Base-by-base conservation (phyloP, 148 eudicot genomes). In the Fagopyrum homotropicum region DNA sequence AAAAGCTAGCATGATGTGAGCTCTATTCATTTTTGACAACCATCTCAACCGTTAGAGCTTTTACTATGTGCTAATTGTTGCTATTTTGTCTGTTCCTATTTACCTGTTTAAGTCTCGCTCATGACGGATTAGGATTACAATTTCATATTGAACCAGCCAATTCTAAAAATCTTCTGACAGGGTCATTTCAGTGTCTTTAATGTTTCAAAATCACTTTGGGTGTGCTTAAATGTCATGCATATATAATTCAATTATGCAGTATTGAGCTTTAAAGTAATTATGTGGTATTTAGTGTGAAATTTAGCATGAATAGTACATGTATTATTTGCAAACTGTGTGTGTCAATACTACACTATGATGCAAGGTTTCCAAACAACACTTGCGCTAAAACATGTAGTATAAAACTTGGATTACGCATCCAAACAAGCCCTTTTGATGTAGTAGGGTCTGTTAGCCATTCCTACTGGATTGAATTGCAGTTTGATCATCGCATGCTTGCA, bases 401-500 rank as follows among this genome's bases (percentile, higher is more conserved):
- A 35, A 35, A 35, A 35, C 40, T 35, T 35, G 40, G 0, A 35
- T 35, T 35, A 2, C 1, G 0, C 40, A 35, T 35, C 40, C 40
- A 35, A 35, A 35, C 40, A 35, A 35, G 40, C 40, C 40, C 1
- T 35, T 35, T 35, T 19, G 29, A 1, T 57, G 17, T 19, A 19
- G 63, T 19, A 6, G 63, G 19, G 19, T 17, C 19, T 57, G 63
- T 57, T 7, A n/a, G 30, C 8, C 19, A n/a, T 19, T 22, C 12
- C 11, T 43, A 8, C 16, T 30, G 44, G 43, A 66, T 15, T 15
- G 46, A 40, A 40, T 76, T 83, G 72, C 91, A 95, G 98, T 87
- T 95, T 54, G 97, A 95, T 73, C 98, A 92, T 81, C 96, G 98
- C 71, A 88, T 95, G 60, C 93, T 95, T 75, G 98, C 98, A 29